Percentiles rank a stretch among this genome's conserved stretches.
Evolutionary conservation across 345 rosid species (phyloP).

Genomic region (Limnanthes douglasii): DNA sequence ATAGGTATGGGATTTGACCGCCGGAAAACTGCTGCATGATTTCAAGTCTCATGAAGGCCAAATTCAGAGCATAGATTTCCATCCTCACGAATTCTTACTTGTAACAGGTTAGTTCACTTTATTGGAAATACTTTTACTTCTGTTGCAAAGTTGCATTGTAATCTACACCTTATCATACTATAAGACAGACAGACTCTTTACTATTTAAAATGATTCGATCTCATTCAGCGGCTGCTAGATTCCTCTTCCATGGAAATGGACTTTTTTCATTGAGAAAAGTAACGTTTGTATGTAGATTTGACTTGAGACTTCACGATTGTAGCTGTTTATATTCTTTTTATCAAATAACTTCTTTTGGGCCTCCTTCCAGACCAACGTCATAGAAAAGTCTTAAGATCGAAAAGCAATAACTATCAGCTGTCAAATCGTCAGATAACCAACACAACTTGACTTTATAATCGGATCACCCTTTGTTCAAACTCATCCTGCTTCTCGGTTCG

Average conservation of each 20-base stretch:
- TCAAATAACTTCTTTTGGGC: neutral
- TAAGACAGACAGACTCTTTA: neutral
- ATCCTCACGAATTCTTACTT: slow-evolving; percentile 89
- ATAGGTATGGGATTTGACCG: slow-evolving; percentile 99
- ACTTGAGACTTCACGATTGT: neutral
- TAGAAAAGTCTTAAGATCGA: neutral
- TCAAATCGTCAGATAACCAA: no score
- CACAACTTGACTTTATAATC: no score
- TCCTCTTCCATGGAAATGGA: neutral
- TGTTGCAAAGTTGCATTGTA: neutral
- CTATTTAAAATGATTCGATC: neutral
- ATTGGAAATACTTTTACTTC: neutral
- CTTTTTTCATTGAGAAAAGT: neutral
- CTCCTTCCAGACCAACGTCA: neutral
- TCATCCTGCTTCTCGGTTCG: no score
- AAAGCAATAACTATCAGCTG: neutral
- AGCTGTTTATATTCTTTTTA: neutral
- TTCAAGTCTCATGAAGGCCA: slow-evolving; percentile 93
- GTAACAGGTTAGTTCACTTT: slow-evolving; percentile 73
- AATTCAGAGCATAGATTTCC: slow-evolving; percentile 94
- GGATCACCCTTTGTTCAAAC: no score
- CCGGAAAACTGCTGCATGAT: slow-evolving; percentile 88
- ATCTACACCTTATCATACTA: slow-evolving; percentile 2
- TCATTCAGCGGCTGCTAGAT: no score
- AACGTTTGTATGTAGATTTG: neutral